Conservation (phyloP, 75 land plant genomes). For the Sequoia sempervirens region DNA sequence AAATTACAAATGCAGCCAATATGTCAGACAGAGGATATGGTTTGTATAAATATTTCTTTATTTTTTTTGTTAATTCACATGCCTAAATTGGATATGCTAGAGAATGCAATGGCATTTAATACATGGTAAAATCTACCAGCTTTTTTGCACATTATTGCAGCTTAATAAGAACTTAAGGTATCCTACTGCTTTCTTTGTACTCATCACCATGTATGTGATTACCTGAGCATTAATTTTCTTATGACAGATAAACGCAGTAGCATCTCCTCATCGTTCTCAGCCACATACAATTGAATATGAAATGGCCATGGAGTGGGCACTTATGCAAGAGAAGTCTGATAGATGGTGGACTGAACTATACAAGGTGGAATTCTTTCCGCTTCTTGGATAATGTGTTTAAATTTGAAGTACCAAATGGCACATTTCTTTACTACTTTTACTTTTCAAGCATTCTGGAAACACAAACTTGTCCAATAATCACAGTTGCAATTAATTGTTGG, state of each 20-base stretch:
- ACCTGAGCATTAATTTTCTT: neutral
- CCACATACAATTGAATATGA: constrained; percentile 80
- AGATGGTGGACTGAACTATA: constrained; percentile 22
- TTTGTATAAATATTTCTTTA: constrained; percentile 1
- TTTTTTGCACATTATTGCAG: neutral
- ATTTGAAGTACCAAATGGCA: neutral
- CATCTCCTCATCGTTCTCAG: constrained; percentile 91
- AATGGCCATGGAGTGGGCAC: constrained; percentile 75
- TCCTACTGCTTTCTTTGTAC: neutral
- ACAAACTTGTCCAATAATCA: too few relatives aligned
- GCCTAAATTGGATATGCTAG: neutral
- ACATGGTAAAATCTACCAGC: neutral
- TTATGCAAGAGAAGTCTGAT: constrained; percentile 38
- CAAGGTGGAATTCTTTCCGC: constrained; percentile 18
- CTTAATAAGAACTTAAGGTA: neutral
- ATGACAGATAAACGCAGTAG: constrained; percentile 64
- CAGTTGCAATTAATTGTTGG: neutral
- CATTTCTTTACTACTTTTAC: neutral
- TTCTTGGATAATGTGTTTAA: neutral
- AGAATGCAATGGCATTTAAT: neutral
- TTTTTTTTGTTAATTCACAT: neutral
- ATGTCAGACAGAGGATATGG: constrained; percentile 21
- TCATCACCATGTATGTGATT: neutral
- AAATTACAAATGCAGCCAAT: constrained; percentile 10
- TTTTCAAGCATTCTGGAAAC: neutral